A percentile compares a stretch with the other conserved stretches of the same genome.
phyloP scores from a whole-genome alignment of 129 eudicot species.

The Dittrichia graveolens region DNA sequence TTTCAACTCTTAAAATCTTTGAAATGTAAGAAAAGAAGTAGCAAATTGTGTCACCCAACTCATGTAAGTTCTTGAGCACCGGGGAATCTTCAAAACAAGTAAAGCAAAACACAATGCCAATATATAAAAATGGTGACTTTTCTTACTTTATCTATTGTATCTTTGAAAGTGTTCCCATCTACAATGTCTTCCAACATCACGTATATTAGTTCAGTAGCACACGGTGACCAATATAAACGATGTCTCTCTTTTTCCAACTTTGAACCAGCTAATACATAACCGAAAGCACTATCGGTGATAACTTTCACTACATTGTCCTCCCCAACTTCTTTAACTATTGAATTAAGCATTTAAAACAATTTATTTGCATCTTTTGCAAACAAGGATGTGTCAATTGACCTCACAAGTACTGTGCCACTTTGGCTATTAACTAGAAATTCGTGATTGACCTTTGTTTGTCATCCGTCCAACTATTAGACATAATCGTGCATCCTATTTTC shows the following conservation, averaged over 20 bases:
- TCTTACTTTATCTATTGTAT: neutral
- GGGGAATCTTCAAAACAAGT: neutral
- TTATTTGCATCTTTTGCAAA: neutral
- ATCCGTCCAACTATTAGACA: neutral
- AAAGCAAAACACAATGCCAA: neutral
- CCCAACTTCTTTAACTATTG: too few relatives aligned
- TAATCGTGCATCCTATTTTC: constrained; percentile 6
- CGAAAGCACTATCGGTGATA: too few relatives aligned
- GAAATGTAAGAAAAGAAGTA: neutral
- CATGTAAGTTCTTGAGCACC: neutral
- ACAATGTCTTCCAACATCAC: neutral
- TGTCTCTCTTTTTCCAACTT: neutral
- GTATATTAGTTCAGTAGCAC: neutral
- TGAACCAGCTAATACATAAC: neutral
- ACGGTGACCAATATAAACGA: neutral
- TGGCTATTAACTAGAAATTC: constrained; percentile 16
- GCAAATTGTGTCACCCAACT: neutral
- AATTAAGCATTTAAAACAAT: neutral
- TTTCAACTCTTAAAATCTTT: neutral
- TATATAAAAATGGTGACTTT: constrained; percentile 2
- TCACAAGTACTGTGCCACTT: neutral
- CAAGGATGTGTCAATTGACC: neutral
- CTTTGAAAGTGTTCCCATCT: neutral
- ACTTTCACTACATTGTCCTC: too few relatives aligned
- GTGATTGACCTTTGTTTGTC: neutral